Percentiles rank a stretch among this genome's conserved stretches.
These are phyloP conservation scores for Tetrahymena borealis DNA, from an alignment of 73 alveolate genomes.

Conservation along the genomic window DNA sequence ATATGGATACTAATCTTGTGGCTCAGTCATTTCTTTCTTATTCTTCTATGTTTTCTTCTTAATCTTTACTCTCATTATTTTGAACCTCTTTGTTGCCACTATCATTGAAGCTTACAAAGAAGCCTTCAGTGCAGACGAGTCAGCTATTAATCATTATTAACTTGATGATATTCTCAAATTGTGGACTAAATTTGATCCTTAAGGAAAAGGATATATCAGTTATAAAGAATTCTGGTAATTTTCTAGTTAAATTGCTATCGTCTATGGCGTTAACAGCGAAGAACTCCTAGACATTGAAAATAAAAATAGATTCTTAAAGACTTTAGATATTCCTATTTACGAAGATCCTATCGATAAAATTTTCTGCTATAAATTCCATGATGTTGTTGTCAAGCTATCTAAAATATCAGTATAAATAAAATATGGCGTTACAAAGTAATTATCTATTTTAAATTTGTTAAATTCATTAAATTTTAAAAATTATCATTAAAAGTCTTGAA, in stretches of 20 bases:
- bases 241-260: slow-evolving; percentile 37
- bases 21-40: slow-evolving; percentile 19
- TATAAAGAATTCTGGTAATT: slow-evolving; percentile 41
- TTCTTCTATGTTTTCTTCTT: slow-evolving; percentile 11
- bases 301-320: slow-evolving; percentile 22
- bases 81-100: slow-evolving; percentile 27
- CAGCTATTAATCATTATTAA: slow-evolving; percentile 36
- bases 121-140: slow-evolving; percentile 29
- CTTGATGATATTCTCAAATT: slow-evolving; percentile 35
- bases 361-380: slow-evolving; percentile 41
- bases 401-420: slow-evolving; percentile 33
- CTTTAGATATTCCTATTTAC: slow-evolving; percentile 17
- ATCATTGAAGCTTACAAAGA: slow-evolving; percentile 33
- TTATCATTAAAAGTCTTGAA: background rate
- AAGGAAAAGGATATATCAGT: slow-evolving; percentile 35
- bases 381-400: slow-evolving; percentile 19
- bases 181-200: slow-evolving; percentile 37
- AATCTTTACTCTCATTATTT: slow-evolving; percentile 28
- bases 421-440: slow-evolving; percentile 13
- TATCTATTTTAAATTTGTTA: background rate
- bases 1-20: slow-evolving; percentile 34
- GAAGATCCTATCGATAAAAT: slow-evolving; percentile 15
- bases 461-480: background rate
- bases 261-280: slow-evolving; percentile 22
- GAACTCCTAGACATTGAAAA: slow-evolving; percentile 37